Base-by-base conservation (phyloP, 2,329 filamentous ascomycete genomes). In the Hortaea sp. region DNA sequence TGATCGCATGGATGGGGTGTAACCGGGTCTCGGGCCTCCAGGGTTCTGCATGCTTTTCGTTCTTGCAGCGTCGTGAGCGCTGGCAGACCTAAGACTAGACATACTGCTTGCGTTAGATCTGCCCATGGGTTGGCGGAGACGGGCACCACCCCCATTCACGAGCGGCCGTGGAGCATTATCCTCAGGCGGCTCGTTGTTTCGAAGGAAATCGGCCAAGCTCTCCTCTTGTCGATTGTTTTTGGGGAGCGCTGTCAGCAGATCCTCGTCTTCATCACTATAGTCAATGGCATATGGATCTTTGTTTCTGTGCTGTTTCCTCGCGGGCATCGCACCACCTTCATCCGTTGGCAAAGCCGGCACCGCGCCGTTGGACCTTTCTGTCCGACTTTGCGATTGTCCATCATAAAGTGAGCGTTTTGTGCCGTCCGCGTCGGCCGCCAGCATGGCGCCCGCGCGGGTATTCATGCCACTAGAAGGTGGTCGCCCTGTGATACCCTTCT, bases 261-360 rank as follows among this genome's bases (percentile, higher is more conserved):
- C 75, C 4, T 81, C 81, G 45, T 84, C 79, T 20, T 46, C 44
- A 34, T 68, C 64, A 5, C 66, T 64, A 4, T 65, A 72, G 59
- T 95, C 89, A 52, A 97, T 87, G n/a, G 88, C 87, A 55, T 97
- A 97, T 0, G 90, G 92, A 58, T 98, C 92, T 47, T 79, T 85
- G 43, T 88, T 79, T 29, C 87, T 81, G 40, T 83, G 78, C 39
- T 83, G 85, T 59, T 85, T 94, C 45, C 85, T 79, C 7, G 43
- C 35, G 5, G 51, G 49, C 37, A 45, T 50, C 10, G 12, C 20
- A n/a, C 20, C 29, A 1, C 28, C 29, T 11, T 31, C 27, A 28
- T 28, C 39, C 5, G 43, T 5, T 9, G 46, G 9, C 11, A 28
- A 4, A 6, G 37, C 10, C n/a, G 32, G n/a, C 7, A 4, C n/a